Evolutionary conservation across 1,284 basidiomycete species (phyloP), one percentile per base, ranked within the genome.

Genomic region (Afroboletus lepidellus): DNA sequence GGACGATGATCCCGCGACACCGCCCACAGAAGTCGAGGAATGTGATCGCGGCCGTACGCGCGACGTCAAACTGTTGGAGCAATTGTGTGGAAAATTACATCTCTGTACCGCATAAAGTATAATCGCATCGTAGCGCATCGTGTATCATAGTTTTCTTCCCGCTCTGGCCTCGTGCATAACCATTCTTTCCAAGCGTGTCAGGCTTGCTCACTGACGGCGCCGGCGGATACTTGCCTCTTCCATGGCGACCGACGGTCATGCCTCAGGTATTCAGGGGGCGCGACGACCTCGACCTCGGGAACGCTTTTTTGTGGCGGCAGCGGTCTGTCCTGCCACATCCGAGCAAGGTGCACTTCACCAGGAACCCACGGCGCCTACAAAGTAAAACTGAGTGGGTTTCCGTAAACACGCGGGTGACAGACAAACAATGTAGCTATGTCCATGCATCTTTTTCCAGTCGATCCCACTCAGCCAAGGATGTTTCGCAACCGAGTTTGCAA

Each of bases 361-460:
- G 69, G 66, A 38, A 67, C 50, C 65, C 67, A 70, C 3, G 66
- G 69, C 23, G 69, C 69, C 66, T 68, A 45, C 15, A 27, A 48
- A 23, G 9, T 13, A 55, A 44, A 27, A 15, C 9, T 66, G 39
- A 42, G 43, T 15, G 1, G 43, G 24, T 48, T 15, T 41, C 50
- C 38, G 41, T 13, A 44, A 46, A 46, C 44, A 3, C 41, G 44
- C 21, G 29, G 12, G 41, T 48, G 9, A 23, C 39, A 43, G 33
- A 68, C 78, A 45, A 59, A 79, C 79, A 29, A 74, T 50, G 51
- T 79, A 78, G 42, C 65, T 60, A 29, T 72, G 70, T 2, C 60
- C 56, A 2, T 66, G 51, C 64, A 80, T 71, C 57, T 69, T 73
- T n/a, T 59, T 60, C 78, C 77, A 80, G 46, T 76, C 69, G 13